Base-by-base conservation (phyloP, 345 rosid species). In the Capsella bursapastoris region DNA sequence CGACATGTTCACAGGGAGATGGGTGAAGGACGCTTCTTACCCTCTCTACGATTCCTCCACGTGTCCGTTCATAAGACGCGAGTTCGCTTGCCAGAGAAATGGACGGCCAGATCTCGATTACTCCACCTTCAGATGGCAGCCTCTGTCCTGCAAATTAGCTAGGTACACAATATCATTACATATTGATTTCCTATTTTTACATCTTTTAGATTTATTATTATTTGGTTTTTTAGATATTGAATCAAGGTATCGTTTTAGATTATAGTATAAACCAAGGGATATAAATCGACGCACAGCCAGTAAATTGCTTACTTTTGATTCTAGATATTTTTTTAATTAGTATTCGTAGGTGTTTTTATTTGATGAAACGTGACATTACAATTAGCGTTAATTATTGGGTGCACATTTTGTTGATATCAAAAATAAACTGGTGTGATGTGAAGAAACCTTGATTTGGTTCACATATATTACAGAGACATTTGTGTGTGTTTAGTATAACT, bases 101-200 rank as follows among this genome's bases (percentile, higher is more conserved):
- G 98, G 97, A 63, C 89, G 96, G 44, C 88, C 88, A 3, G 98
- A 93, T 80, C 81, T 75, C 32, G 59, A 61, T 28, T 87, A 82
- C 78, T 49, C 91, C 47, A 44, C 80, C 6, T 90, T 87, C 74
- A 74, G 87, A 64, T 93, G 98, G 98, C 85, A 84, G 72, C 98
- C 98, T 64, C 80, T 52, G 4, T 65, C 16, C 70, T 93, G 98
- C 81, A 69, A 78, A 53, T 48, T 93, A 64, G 43, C 80, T 43
- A 85, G 89, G 93, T 90, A 63, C 29, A 14, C 50, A 44, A 41
- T 70, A 45, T n/a, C 37, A 22, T 15, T 52, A 43, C 8, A 40
- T 69, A 44, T 14, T 3, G 4, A 32, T 41, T 62, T 29, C 32
- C 8, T 34, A 2, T 34, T 34, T 34, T 52, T 64, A 22, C 1